Evolutionary conservation across 2,329 filamentous ascomycete species (phyloP), one percentile per base, ranked within the genome.

Genomic region (Apiospora pterosperma): DNA sequence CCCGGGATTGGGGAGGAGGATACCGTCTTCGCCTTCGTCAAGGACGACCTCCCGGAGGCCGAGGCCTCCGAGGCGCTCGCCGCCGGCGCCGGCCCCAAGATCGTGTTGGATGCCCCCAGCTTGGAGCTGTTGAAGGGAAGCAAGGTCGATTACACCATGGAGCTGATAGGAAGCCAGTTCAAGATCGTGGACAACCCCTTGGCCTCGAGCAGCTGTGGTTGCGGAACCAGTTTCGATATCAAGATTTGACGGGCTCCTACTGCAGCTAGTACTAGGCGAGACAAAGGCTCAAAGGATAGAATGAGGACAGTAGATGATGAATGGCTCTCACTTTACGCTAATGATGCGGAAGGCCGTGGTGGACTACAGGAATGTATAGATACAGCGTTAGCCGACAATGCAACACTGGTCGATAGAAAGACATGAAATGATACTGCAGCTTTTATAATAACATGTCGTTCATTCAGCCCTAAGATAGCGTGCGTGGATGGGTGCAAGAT

Each of bases 171-270:
- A 31, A 92, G 90, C 73, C 94, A 98, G 80, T 99, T 99, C 79
- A 97, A 97, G 83, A 93, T 99, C 73, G 90, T 93, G 66, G 94
- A 97, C 72, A 99, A 98, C 74, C 96, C 96, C 0, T 83, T 88
- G 44, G 96, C 96, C 5, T 93, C 91, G 65, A 98, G 94, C 78
- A 97, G 92, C 76, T 99, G 96, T 81, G 96, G 96, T 1, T 99
- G 96, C 78, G 96, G 96, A 8, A 97, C 95, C 19, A 98, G 95
- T 76, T 99, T 99, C 78, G 96, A 98, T 79, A 93, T 98, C 69
- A 93, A 94, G 75, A 79, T 86, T 76, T 89, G 62, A 65, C 19
- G 34, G 38, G 58, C 25, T n/a, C 11, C 16, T 55, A 41, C n/a
- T n/a, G 19, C 8, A 28, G 25, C 6, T 28, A 48, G 23, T 48